Evolutionary conservation across 495 filamentous ascomycete species (phyloP).

Genomic region (Neurospora sublineolata): DNA sequence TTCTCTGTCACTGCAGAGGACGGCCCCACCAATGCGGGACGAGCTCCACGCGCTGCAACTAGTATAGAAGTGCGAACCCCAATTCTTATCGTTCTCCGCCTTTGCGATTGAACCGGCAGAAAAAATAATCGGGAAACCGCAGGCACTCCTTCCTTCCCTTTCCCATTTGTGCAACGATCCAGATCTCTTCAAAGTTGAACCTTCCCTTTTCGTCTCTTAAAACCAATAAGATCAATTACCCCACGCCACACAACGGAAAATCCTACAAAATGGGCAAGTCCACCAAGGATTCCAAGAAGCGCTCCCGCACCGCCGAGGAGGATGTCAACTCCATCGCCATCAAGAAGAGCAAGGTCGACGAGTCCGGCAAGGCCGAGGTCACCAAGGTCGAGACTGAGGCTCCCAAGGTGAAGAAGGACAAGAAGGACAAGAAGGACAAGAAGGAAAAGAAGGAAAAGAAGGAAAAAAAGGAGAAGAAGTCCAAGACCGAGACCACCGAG

Average conservation of each 20-base stretch:
- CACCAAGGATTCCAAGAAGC: constrained; percentile 18
- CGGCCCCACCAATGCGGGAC: neutral
- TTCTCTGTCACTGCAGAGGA: neutral
- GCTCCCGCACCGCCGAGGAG: constrained; percentile 20
- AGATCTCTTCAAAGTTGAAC: neutral
- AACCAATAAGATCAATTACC: neutral
- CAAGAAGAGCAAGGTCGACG: constrained; percentile 26
- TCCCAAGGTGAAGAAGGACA: constrained; percentile 26
- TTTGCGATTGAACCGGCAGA: neutral
- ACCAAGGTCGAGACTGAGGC: constrained; percentile 29
- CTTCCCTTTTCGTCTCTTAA: neutral
- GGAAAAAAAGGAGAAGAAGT: constrained; percentile 12
- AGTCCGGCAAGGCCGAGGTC: constrained; percentile 25
- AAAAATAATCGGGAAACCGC: neutral
- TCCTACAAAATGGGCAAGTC: constrained; percentile 14
- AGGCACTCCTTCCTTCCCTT: neutral
- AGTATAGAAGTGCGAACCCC: neutral
- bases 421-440: constrained; percentile 34
- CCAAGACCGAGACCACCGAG: constrained; percentile 16
- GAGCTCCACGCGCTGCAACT: neutral
- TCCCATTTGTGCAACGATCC: neutral
- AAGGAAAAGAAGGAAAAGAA: constrained; percentile 19
- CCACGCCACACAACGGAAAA: neutral
- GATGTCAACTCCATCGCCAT: constrained; percentile 16
- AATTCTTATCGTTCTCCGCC: neutral